phyloP scores from a whole-genome alignment of 192 early-diverging fungal species.

The Dissophora globulifera region DNA sequence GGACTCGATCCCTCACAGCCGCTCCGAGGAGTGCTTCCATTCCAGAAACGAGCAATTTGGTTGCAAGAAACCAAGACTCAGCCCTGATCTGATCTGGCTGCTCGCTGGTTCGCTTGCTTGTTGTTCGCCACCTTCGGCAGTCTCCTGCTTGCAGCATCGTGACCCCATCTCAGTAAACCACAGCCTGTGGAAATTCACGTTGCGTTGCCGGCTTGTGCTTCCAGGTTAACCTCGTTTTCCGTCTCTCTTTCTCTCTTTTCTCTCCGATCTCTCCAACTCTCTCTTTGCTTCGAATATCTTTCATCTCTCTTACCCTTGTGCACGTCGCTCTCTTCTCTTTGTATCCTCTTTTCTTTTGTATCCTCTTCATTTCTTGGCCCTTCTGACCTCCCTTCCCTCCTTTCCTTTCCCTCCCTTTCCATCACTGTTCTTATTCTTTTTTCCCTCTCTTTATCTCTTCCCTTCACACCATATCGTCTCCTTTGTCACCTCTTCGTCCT shows the following conservation, averaged over 20 bases:
- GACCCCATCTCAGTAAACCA: neutral
- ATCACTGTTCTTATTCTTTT: neutral
- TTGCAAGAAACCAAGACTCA: too few relatives aligned
- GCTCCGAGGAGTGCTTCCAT: too few relatives aligned
- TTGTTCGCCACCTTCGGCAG: neutral
- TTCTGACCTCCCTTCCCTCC: neutral
- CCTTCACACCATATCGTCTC: neutral
- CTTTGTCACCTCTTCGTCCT: neutral
- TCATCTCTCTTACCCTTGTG: too few relatives aligned
- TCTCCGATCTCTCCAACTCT: neutral
- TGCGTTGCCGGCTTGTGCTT: neutral
- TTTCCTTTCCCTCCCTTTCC: slow-evolving; percentile 2
- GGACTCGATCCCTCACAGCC: too few relatives aligned
- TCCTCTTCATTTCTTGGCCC: too few relatives aligned
- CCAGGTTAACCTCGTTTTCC: neutral
- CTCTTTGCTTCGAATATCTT: slow-evolving; percentile 4
- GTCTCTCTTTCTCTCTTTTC: neutral
- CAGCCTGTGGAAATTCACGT: slow-evolving; percentile 13
- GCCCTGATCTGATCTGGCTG: too few relatives aligned
- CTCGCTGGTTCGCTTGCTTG: too few relatives aligned
- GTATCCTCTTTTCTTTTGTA: neutral
- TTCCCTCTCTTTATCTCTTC: slow-evolving; percentile 3
- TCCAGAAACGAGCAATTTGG: too few relatives aligned
- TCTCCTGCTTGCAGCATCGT: too few relatives aligned
- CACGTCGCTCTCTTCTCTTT: neutral